Conservation (phyloP, 2,329 filamentous ascomycete genomes). For the Clonostachys solani region DNA sequence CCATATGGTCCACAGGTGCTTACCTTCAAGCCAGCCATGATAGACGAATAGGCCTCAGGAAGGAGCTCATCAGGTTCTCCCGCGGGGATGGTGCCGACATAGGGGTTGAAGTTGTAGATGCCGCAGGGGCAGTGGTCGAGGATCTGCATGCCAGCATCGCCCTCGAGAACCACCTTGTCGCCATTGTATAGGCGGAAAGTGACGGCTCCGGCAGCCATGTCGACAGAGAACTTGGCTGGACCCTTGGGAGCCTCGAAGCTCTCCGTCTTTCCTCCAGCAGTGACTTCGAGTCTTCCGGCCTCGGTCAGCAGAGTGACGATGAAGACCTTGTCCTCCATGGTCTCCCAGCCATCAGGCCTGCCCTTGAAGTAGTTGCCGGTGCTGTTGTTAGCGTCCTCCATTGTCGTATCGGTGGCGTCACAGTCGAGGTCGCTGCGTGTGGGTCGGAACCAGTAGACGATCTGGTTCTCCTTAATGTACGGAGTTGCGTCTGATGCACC, state of each 20-base stretch:
- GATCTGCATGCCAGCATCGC: constrained; percentile 44
- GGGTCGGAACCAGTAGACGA: constrained; percentile 53
- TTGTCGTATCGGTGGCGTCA: constrained; percentile 46
- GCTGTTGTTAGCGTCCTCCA: constrained; percentile 33
- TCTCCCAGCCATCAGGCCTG: constrained; percentile 43
- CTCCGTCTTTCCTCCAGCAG: constrained; percentile 35
- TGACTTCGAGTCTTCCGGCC: constrained; percentile 35
- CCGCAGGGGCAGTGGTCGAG: constrained; percentile 42
- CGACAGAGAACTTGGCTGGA: constrained; percentile 34
- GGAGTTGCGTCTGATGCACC: constrained; percentile 28
- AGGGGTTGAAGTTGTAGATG: constrained; percentile 54
- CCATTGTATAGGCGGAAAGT: constrained; percentile 38
- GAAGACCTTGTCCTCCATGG: constrained; percentile 44
- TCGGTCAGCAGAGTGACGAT: constrained; percentile 44
- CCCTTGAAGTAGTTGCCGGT: constrained; percentile 48
- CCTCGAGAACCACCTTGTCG: constrained; percentile 33
- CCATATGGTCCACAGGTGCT: constrained; percentile 11
- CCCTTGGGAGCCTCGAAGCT: constrained; percentile 40
- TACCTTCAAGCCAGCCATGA: constrained; percentile 19
- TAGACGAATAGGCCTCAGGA: constrained; percentile 19
- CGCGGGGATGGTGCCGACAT: constrained; percentile 43
- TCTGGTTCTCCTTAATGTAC: constrained; percentile 40
- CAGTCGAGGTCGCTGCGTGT: constrained; percentile 40
- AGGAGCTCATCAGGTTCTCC: constrained; percentile 25
- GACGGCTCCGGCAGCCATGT: constrained; percentile 42